A percentile compares a stretch with the other conserved stretches of the same genome.
phyloP scores from a whole-genome alignment of 2,329 filamentous ascomycete species.

The Penicillium sp. region DNA sequence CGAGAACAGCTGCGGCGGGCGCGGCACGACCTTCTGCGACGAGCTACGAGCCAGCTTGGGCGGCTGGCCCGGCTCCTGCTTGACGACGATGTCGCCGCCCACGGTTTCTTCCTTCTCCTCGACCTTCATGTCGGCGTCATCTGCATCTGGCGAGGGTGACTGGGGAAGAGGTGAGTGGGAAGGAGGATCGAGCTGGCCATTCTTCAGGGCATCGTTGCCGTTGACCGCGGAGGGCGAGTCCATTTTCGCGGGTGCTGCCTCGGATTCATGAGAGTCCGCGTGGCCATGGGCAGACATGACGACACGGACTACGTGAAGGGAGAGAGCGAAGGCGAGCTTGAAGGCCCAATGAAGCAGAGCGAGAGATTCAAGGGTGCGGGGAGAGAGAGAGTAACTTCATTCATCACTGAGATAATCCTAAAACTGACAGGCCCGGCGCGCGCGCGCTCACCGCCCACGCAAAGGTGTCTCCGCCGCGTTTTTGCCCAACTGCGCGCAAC shows the following conservation, averaged over 20 bases:
- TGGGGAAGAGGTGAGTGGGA: conserved; percentile 18
- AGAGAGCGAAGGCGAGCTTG: conserved; percentile 6
- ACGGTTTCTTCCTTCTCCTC: conserved; percentile 51
- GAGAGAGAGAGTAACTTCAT: conserved; percentile 4
- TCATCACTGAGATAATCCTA: conserved; percentile 5
- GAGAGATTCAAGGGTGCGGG: conserved; percentile 1
- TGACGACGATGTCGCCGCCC: conserved; percentile 60
- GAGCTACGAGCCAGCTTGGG: conserved; percentile 71
- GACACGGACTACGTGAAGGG: conserved; percentile 25
- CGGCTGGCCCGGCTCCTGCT: conserved; percentile 62
- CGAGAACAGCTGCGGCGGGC: conserved; percentile 65
- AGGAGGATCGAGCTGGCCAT: conserved; percentile 19
- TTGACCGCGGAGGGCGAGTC: conserved; percentile 24
- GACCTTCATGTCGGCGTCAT: conserved; percentile 19
- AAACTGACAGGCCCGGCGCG: too few species aligned
- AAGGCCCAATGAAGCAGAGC: too few species aligned
- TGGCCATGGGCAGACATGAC: conserved; percentile 45
- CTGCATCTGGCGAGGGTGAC: conserved; percentile 22
- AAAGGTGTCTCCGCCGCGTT: too few species aligned
- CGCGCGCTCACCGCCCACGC: conserved; percentile 22
- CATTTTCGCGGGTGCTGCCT: conserved; percentile 30
- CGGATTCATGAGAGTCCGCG: conserved; percentile 40
- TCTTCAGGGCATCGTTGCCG: conserved; percentile 22
- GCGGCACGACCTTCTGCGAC: conserved; percentile 65
- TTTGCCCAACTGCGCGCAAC: conserved; percentile 2